Evolutionary conservation across 2,329 filamentous ascomycete species (phyloP).

Genomic region (Fusarium multiceps): DNA sequence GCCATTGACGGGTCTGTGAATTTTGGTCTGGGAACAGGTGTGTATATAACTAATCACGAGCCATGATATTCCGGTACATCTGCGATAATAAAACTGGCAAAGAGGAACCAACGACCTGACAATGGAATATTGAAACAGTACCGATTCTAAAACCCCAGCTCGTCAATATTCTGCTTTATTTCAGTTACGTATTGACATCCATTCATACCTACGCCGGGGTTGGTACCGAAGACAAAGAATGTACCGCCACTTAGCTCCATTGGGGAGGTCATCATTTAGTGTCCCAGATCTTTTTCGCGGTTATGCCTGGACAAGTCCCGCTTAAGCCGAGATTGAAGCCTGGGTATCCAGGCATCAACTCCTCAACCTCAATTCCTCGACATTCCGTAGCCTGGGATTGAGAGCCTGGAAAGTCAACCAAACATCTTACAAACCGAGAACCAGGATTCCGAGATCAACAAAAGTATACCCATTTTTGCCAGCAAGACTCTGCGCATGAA

Average conservation of each 20-base stretch:
- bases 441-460: slow-evolving; percentile 29
- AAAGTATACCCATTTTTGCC: slow-evolving; percentile 23
- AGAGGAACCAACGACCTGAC: not conserved
- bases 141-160: not conserved
- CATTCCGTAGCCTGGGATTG: slow-evolving; percentile 18
- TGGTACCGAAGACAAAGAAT: not conserved
- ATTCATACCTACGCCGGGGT: not conserved
- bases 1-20: not conserved
- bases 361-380: slow-evolving; percentile 9
- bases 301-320: slow-evolving; percentile 5
- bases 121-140: not conserved
- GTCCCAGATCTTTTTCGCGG: not conserved
- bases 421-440: slow-evolving; percentile 37
- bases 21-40: not conserved
- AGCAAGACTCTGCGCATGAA: slow-evolving; percentile 1
- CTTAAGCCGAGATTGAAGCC: slow-evolving; percentile 20
- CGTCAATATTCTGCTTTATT: not conserved
- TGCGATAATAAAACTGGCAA: not conserved
- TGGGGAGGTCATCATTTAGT: not conserved
- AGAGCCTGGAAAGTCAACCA: slow-evolving; percentile 29
- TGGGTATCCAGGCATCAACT: slow-evolving; percentile 16
- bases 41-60: not conserved
- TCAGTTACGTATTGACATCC: not conserved
- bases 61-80: not conserved
- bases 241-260: not conserved